Evolutionary conservation across 345 rosid genomes (phyloP), one percentile per base, ranked within the genome.

Genomic region (Cardamine chenopodiifolia): DNA sequence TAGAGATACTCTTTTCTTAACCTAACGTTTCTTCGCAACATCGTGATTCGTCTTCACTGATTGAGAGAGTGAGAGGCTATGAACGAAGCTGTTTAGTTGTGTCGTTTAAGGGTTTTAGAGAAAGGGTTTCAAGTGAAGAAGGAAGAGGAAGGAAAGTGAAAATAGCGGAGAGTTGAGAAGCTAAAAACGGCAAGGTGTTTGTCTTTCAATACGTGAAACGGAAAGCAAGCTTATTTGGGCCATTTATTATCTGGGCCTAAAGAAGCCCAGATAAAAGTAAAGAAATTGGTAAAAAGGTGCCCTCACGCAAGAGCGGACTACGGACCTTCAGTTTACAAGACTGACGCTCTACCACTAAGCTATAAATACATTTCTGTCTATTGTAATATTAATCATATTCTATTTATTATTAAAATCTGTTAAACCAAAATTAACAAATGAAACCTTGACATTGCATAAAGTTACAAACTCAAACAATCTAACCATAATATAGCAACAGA

Each of bases 261-360:
- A 12, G 11, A 5, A 37, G 45, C 2, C 44, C 37, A 12, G 2
- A 5, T 5, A 26, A 10, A 23, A 23, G 5, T 0, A 49, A 50
- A 34, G 9, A 0, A 8, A 14, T 8, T 3, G 4, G 20, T 2
- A 0, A 58, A 71, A 29, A 66, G 15, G 71, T 86, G 96, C 91
- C 91, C 90, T 13, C 90, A 90, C 82, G 86, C 84, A 88, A 88
- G 84, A 86, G 85, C 87, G 87, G 88, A 84, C 86, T 84, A 71
- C 70, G 85, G 85, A 85, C 91, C 93, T 88, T 82, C 91, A 86
- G 93, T 86, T 85, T 90, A 86, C 90, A 85, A 90, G 89, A 90
- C 89, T 83, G 89, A 82, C 87, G 86, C 93, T 86, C 89, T 79
- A 86, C 91, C 89, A 86, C 88, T 89, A 87, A 86, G 83, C 85